Evolutionary conservation across 805 yeast species (phyloP), one percentile per base, ranked within the genome.

Genomic region (Kluyveromyces lactis): DNA sequence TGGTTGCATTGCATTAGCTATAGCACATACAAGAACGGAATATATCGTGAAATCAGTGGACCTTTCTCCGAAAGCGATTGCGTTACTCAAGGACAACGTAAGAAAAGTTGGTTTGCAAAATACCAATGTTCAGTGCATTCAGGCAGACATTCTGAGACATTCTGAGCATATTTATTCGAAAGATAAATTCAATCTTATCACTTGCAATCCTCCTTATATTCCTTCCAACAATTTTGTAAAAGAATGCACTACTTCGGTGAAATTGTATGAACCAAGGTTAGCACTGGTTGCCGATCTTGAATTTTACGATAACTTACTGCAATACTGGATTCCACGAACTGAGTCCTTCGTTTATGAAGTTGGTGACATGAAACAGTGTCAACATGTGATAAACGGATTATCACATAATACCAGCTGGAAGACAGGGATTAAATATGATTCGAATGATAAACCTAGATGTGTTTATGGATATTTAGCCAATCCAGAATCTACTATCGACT

Each of bases 151-250:
- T 10, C 24, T 40, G 7, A 30, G 34, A 3, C 18, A 24, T 8
- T 2, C 18, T 13, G 19, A 38, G 4, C 8, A 19, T 11, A 30
- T 31, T 15, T 8, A 9, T 12, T 36, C 27, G 9, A 31, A 39
- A 26, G 21, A 12, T 2, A 16, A 26, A 13, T 54, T 66, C 13
- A 82, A 81, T 42, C 39, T 90, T 2, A 53, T 92, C 1, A 71
- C 80, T 0, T 75, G 95, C n/a, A 90, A 90, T 50, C 98, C 98
- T 1, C 98, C 98, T 0, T 90, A 90, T 53, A 79, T 89, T 4
- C 60, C 71, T 9, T 42, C 33, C 7, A 18, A 37, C 3, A 34
- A 38, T 9, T 52, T 48, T 35, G 40, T 38, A 9, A 54, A 58
- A 28, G 77, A 75, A 3, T 74, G 78, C 0, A 82, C 77, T 41